phyloP scores from a whole-genome alignment of 2,329 filamentous ascomycete genomes.

The Colletotrichum cuscutae region DNA sequence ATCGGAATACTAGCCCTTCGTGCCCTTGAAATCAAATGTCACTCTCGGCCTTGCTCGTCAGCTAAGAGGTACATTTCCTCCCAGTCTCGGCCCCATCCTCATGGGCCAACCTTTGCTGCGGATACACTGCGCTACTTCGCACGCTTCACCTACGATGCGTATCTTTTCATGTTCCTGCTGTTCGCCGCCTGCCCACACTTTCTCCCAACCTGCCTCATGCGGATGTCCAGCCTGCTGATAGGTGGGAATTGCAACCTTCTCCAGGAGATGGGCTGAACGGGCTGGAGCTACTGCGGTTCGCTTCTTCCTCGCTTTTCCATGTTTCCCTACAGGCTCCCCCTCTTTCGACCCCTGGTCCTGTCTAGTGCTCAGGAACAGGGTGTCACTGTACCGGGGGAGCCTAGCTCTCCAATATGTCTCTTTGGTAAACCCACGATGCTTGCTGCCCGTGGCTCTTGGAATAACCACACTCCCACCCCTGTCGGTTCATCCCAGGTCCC shows the following conservation, averaged over 20 bases:
- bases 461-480: neutral
- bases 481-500: conserved; percentile 19
- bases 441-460: neutral
- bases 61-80: conserved; percentile 3
- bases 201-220: conserved; percentile 42
- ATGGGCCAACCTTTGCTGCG: conserved; percentile 3
- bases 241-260: conserved; percentile 37
- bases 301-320: conserved; percentile 10
- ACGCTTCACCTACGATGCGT: conserved; percentile 7
- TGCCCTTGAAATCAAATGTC: conserved; percentile 5
- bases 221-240: conserved; percentile 40
- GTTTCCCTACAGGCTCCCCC: neutral
- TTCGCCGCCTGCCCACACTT: conserved; percentile 29
- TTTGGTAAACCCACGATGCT: conserved; percentile 3
- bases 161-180: conserved; percentile 22
- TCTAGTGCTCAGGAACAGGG: conserved; percentile 34
- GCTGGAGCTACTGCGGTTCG: conserved; percentile 15
- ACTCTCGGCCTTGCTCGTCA: neutral
- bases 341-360: conserved; percentile 24
- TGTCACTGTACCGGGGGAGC: conserved; percentile 24
- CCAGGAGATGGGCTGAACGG: conserved; percentile 25
- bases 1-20: conserved; percentile 2
- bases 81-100: neutral
- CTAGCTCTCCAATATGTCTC: conserved; percentile 11
- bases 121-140: neutral